Percentiles rank a stretch among this genome's conserved stretches.
These are phyloP conservation scores for Monosporascus cannonballus DNA, from an alignment of 2,329 filamentous ascomycete species.

Conservation along the genomic window DNA sequence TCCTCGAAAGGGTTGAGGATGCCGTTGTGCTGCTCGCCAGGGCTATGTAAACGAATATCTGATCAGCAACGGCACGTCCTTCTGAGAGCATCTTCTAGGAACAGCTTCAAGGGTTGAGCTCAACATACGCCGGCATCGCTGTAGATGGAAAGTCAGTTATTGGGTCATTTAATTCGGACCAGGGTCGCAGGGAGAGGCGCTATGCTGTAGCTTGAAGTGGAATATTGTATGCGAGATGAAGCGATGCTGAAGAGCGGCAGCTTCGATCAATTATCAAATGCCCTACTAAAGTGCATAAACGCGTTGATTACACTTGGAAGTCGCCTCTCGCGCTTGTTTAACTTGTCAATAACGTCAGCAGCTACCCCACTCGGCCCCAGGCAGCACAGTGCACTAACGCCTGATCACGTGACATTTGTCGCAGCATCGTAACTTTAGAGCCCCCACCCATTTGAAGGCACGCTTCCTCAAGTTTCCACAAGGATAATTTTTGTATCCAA, in stretches of 20 bases:
- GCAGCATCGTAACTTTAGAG: too few species aligned
- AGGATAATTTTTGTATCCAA: too few species aligned
- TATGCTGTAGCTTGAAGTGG: not conserved
- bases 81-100: not conserved
- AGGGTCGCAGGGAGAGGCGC: not conserved
- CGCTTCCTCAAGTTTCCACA: too few species aligned
- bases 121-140: constrained; percentile 24
- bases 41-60: constrained; percentile 36
- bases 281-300: not conserved
- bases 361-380: not conserved
- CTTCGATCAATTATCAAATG: not conserved
- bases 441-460: too few species aligned
- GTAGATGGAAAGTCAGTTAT: not conserved
- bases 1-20: constrained; percentile 80
- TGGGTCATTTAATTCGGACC: not conserved
- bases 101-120: not conserved
- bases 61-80: constrained; percentile 15
- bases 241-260: not conserved
- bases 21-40: constrained; percentile 61
- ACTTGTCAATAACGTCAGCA: not conserved
- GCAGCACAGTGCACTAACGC: not conserved
- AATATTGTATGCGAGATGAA: not conserved
- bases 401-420: not conserved
- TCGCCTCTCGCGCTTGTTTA: not conserved
- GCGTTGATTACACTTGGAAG: not conserved